These are phyloP conservation scores for Penicillium malachiteum DNA, from an alignment of 495 filamentous ascomycete genomes.

Conservation along the genomic window DNA sequence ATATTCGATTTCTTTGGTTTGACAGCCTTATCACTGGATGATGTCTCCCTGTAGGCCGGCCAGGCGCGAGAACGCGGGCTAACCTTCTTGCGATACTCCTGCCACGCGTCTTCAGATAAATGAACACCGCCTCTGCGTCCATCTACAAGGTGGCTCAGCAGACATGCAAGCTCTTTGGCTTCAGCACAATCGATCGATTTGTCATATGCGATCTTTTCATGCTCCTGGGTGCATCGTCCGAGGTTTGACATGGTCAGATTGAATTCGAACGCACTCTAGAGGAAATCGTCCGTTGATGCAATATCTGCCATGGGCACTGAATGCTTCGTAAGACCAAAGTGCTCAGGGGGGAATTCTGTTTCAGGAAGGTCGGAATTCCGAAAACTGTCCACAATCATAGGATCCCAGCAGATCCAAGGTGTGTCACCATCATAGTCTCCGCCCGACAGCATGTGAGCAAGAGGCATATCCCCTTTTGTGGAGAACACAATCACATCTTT, in stretches of 20 bases:
- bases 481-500: slow-evolving; percentile 89
- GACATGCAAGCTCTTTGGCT: slow-evolving; percentile 60
- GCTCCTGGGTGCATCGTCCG: slow-evolving; percentile 72
- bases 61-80: slow-evolving; percentile 29
- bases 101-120: slow-evolving; percentile 61
- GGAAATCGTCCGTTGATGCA: slow-evolving; percentile 40
- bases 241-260: slow-evolving; percentile 64
- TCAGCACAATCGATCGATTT: slow-evolving; percentile 53
- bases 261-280: slow-evolving; percentile 60
- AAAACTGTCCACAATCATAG: slow-evolving; percentile 70
- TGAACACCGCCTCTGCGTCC: slow-evolving; percentile 69
- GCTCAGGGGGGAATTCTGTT: slow-evolving; percentile 39
- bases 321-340: slow-evolving; percentile 61
- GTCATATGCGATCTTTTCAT: slow-evolving; percentile 68
- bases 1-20: slow-evolving; percentile 48
- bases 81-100: slow-evolving; percentile 44
- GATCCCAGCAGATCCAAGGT: slow-evolving; percentile 90
- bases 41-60: slow-evolving; percentile 32
- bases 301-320: slow-evolving; percentile 39
- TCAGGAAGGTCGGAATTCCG: slow-evolving; percentile 61
- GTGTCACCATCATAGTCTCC: slow-evolving; percentile 95
- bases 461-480: slow-evolving; percentile 61
- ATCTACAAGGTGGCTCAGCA: slow-evolving; percentile 81
- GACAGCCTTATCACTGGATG: slow-evolving; percentile 29
- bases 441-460: slow-evolving; percentile 82